Base-by-base conservation (phyloP, 345 rosid genomes). In the Corymbia maculata region DNA sequence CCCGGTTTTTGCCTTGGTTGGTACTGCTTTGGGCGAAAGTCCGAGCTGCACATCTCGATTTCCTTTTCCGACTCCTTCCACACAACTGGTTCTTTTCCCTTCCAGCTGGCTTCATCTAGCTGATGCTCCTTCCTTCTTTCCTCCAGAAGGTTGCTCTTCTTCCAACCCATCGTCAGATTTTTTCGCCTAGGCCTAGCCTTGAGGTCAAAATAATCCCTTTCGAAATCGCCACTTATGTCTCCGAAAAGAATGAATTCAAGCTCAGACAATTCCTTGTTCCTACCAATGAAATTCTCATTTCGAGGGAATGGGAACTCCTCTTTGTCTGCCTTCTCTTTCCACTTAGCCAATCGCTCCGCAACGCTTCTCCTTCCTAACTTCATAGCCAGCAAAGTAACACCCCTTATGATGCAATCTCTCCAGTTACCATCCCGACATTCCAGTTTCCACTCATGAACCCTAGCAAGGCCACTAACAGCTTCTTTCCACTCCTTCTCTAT, bases 1-100 rank as follows among this genome's bases (percentile, higher is more conserved):
- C 92, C 50, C 51, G 90, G 89, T 88, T 92, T 94, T 45, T 88
- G 87, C 89, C 90, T 95, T 44, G 59, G 88, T 51, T 87, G 90
- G 84, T 86, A 89, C 85, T 88, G 90, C 89, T 90, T 88, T n/a
- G 59, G 91, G 45, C 94, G 89, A 64, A 92, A 50, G n/a, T 92
- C 95, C 9, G 88, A 87, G 86, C 93, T 91, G 86, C 91, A 95
- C 98, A 98, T 98, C 92, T 98, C 99, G 8, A 98, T 98, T 91
- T 98, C 99, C 91, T 94, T 97, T 59, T 97, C 99, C 0, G 97
- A 96, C 92, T 97, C 99, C 91, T 94, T 98, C 99, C 99, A 98
- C 87, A 94, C 93, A 26, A 97, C 95, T 17, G 97, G 97, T 90
- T 95, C 98, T 91, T 98, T 97, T 22, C 98, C 98, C 92, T 97